Evolutionary conservation across 1,139 yeast species (phyloP), one percentile per base, ranked within the genome.

Genomic region (Magnusiomyces fungicola): DNA sequence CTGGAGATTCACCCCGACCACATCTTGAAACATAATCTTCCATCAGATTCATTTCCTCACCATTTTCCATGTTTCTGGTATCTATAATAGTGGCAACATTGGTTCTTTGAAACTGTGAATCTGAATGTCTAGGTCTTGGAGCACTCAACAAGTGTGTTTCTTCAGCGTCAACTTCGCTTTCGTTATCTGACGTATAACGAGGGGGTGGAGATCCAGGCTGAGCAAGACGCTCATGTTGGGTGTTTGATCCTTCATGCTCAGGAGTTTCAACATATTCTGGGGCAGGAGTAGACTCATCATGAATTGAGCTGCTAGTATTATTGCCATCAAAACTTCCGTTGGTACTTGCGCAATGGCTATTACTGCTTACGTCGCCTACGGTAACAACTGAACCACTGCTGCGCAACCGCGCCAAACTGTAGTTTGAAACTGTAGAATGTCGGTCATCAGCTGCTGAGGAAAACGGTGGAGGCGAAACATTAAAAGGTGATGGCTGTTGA

Each of bases 161-260:
- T 18, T 48, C 53, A 16, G 39, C 48, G 6, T 50, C 53, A 18
- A 53, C 58, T 9, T 52, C 51, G 9, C 34, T 45, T 21, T 53
- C 56, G 1, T 50, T 54, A 30, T 56, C 58, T 1, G 62, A 59
- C 2, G 56, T 48, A 49, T 60, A 60, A 43, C 62, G 57, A 2
- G 64, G 64, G 2, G 64, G 64, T 7, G 61, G 62, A 2, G 61
- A 56, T 21, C 48, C 54, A n/a, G 48, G 56, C 27, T 16, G 52
- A 43, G n/a, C 47, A 45, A 34, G 44, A 34, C 6, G 43, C 32
- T 22, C 41, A 45, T 22, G 39, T 44, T 4, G 43, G 41, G 2
- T 25, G 51, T 32, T 33, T 34, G 24, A 24, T 38, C 19, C 27
- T 29, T 49, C 3, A 43, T 39, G 3, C 41, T 33, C 21, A 44